A percentile compares a stretch with the other conserved stretches of the same genome.
phyloP scores from a whole-genome alignment of 2,329 filamentous ascomycete genomes.

The Aschersonia sp. region DNA sequence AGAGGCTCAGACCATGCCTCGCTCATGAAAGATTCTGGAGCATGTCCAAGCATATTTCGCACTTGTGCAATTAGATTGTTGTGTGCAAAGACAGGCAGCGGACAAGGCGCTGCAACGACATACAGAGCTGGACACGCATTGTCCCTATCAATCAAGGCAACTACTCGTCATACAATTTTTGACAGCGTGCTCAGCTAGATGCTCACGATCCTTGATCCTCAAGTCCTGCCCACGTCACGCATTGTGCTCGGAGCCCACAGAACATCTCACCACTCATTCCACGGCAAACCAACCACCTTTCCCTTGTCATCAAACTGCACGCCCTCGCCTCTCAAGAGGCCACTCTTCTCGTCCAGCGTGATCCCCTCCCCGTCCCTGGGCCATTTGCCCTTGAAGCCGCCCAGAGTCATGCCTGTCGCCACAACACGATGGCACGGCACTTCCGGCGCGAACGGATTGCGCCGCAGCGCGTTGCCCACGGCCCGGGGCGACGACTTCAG shows the following conservation, averaged over 20 bases:
- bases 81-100: no score
- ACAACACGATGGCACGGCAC: slow-evolving; percentile 76
- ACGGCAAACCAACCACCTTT: slow-evolving; percentile 43
- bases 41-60: no score
- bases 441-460: slow-evolving; percentile 70
- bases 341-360: slow-evolving; percentile 50
- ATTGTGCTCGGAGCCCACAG: background rate
- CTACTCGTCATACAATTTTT: no score
- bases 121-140: no score
- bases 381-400: slow-evolving; percentile 58
- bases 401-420: slow-evolving; percentile 55
- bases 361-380: slow-evolving; percentile 45
- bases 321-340: slow-evolving; percentile 47
- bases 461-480: slow-evolving; percentile 61
- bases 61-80: no score
- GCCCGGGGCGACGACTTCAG: slow-evolving; percentile 60
- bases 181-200: no score
- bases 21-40: no score
- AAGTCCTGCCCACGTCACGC: no score
- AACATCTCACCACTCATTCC: slow-evolving; percentile 22
- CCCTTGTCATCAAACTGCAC: slow-evolving; percentile 47
- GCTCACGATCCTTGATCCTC: no score
- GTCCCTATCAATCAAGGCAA: no score
- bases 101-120: no score
- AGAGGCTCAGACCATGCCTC: no score